phyloP scores from a whole-genome alignment of 2,329 filamentous ascomycete species.

The Torrubiella hemipterigena region DNA sequence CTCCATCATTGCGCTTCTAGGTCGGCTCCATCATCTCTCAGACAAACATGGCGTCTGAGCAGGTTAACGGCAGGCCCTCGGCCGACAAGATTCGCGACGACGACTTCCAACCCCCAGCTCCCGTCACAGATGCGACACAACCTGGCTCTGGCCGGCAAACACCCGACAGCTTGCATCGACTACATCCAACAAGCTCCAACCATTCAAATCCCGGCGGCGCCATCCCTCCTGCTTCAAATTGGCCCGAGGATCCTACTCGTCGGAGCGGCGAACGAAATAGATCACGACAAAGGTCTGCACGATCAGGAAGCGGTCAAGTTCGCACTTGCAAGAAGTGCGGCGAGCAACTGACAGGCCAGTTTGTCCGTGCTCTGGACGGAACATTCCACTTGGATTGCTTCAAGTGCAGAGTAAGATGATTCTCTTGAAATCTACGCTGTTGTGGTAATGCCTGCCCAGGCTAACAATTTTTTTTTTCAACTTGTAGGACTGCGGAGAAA shows the following conservation, averaged over 20 bases:
- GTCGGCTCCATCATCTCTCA: neutral
- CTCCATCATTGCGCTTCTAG: neutral
- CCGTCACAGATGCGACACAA: constrained; percentile 19
- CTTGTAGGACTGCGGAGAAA: constrained; percentile 81
- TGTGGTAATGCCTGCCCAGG: no score
- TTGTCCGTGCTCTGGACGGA: constrained; percentile 83
- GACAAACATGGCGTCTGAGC: constrained; percentile 32
- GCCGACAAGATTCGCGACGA: constrained; percentile 25
- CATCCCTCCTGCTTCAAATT: constrained; percentile 13
- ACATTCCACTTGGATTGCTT: constrained; percentile 98
- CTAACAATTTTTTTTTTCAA: constrained; percentile 5
- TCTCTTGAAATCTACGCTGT: neutral
- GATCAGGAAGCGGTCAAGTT: constrained; percentile 45
- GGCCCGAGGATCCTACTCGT: constrained; percentile 30
- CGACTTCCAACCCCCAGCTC: constrained; percentile 15
- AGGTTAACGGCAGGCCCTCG: constrained; percentile 28
- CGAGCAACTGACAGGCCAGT: constrained; percentile 82
- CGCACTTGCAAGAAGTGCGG: constrained; percentile 79
- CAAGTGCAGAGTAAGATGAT: constrained; percentile 70
- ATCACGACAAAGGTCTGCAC: constrained; percentile 39
- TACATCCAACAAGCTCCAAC: constrained; percentile 22
- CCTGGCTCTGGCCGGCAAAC: constrained; percentile 24
- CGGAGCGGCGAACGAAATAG: constrained; percentile 46
- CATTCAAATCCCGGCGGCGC: constrained; percentile 17
- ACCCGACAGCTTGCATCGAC: constrained; percentile 22